Percentiles rank a stretch among this genome's conserved stretches.
Evolutionary conservation across 768 basidiomycete genomes (phyloP).

Genomic region (Mycena indigotica): DNA sequence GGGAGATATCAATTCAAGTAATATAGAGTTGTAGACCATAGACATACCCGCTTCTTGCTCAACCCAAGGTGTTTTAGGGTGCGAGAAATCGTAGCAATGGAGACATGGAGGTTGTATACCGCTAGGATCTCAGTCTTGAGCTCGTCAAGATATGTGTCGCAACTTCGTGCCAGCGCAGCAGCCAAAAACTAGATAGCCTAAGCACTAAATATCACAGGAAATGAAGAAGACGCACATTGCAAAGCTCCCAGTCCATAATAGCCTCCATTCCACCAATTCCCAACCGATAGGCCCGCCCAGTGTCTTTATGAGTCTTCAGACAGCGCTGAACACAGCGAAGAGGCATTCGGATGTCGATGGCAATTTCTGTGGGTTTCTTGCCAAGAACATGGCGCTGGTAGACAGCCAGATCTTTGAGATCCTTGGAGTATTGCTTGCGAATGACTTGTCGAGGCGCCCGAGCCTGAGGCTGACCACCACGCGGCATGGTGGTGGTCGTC

Average conservation of each 20-base stretch:
- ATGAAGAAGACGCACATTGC: background rate
- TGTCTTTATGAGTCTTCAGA: background rate
- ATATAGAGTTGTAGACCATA: background rate
- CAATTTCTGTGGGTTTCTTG: background rate
- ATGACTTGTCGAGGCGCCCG: background rate
- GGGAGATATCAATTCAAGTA: background rate
- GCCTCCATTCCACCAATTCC: background rate
- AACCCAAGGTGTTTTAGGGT: background rate
- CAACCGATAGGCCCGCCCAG: background rate
- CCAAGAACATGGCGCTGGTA: background rate
- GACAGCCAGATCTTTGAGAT: background rate
- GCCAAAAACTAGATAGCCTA: too few species aligned
- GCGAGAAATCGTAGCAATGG: background rate
- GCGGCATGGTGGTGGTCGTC: background rate
- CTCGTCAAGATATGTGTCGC: background rate
- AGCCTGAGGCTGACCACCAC: background rate
- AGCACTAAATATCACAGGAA: too few species aligned
- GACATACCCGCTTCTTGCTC: background rate
- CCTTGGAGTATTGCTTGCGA: background rate
- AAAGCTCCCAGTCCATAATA: background rate
- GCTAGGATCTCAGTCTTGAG: background rate
- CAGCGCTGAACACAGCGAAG: background rate
- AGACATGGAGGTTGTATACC: background rate
- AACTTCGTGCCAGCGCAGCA: background rate
- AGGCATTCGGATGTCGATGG: background rate